Evolutionary conservation across 495 filamentous ascomycete species (phyloP).

Genomic region (Podospora australis): DNA sequence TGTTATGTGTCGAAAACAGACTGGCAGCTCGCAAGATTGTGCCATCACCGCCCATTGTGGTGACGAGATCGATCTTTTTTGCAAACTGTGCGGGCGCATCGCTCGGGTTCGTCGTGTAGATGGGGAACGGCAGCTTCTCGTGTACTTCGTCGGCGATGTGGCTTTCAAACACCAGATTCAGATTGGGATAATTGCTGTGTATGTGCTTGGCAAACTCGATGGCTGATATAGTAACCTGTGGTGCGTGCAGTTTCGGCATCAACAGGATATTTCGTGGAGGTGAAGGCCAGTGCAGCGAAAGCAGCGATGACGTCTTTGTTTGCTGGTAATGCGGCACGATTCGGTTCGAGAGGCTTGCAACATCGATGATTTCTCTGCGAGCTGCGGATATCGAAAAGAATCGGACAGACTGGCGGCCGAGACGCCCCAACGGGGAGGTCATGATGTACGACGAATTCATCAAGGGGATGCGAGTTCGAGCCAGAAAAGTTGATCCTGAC

Average conservation of each 20-base stretch:
- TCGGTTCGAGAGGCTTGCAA: slow-evolving; percentile 47
- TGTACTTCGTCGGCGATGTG: slow-evolving; percentile 68
- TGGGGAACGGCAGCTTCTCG: slow-evolving; percentile 64
- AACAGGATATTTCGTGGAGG: slow-evolving; percentile 87
- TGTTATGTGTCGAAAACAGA: slow-evolving; percentile 73
- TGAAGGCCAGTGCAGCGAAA: slow-evolving; percentile 79
- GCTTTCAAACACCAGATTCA: slow-evolving; percentile 77
- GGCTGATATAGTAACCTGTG: slow-evolving; percentile 62
- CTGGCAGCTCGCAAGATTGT: slow-evolving; percentile 90
- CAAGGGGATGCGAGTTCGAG: slow-evolving; percentile 14
- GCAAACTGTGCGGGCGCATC: slow-evolving; percentile 32
- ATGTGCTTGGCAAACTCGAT: slow-evolving; percentile 80
- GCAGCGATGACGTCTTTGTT: slow-evolving; percentile 49
- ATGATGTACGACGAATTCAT: slow-evolving; percentile 6
- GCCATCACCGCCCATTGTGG: slow-evolving; percentile 90
- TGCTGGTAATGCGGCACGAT: slow-evolving; percentile 46
- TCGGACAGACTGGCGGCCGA: slow-evolving; percentile 15
- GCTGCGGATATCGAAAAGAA: slow-evolving; percentile 40
- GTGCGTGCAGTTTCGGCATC: slow-evolving; percentile 75
- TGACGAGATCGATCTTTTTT: slow-evolving; percentile 73
- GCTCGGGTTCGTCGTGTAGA: slow-evolving; percentile 55
- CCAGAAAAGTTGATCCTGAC: slow-evolving; percentile 16
- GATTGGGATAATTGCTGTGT: slow-evolving; percentile 67
- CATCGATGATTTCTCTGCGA: slow-evolving; percentile 42
- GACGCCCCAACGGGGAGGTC: background rate